Base-by-base conservation (phyloP, 495 filamentous ascomycete species). In the Xylaria flabelliformis region DNA sequence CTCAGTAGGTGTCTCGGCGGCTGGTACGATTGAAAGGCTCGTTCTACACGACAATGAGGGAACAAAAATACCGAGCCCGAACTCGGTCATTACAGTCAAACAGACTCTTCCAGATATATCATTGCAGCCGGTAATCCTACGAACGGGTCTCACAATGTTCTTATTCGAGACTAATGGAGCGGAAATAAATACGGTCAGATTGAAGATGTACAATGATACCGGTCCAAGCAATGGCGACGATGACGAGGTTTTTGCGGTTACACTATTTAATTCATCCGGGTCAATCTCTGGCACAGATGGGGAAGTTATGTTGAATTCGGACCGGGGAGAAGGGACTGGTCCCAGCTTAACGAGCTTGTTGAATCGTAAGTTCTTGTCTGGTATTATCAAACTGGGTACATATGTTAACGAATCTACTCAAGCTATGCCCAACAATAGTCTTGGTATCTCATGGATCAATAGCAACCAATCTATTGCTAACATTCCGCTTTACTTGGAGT, bases 1-100 rank as follows among this genome's bases (percentile, higher is more conserved):
- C 56, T 62, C 73, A 41, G 55, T 69, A 62, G 69, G 75, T 32
- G 1, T 29, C 61, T 64, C 69, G 7, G 26, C 59, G 44, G 29
- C 29, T 19, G 46, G 19, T n/a, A 41, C 24, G 63, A 64, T 24
- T 15, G 24, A 12, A 63, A 17, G n/a, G 12, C 3, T 69, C 36
- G 17, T 19, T 29, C 29, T 41, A 4, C 19, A 34, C 26, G 1
- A 17, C 12, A 3, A 42, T 1, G 2, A 34, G 15, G 29, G 26
- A 19, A 59, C 19, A 36, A 36, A 6, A 36, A 42, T 12, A n/a
- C 32, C 67, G 19, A 34, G 0, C 12, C 0, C 24, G 12, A 64
- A 59, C 34, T 21, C 10, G 44, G 17, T 64, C 17, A 29, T 63
- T 19, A 21, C 42, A 46, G 19, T 66, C 44, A n/a, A 4, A 65